Base-by-base conservation (phyloP, 257 asterid genomes). In the Lithospermum erythrorhizon region DNA sequence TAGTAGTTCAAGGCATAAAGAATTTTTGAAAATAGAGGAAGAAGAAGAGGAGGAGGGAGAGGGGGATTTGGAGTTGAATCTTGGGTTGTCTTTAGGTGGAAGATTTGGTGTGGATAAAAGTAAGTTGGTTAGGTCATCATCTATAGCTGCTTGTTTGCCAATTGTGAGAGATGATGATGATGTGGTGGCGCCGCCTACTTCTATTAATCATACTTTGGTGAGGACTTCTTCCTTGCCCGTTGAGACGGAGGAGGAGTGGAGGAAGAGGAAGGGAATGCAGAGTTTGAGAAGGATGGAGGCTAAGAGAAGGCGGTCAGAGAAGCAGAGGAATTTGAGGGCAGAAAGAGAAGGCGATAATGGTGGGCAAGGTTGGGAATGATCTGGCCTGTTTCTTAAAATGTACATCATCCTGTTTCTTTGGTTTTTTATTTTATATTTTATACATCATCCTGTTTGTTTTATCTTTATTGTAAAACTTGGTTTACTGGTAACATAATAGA, bases 211-310 rank as follows among this genome's bases (percentile, higher is more conserved):
- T 17, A 65, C 73, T 9, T 71, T 87, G 49, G 79, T 63, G 57
- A 81, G 98, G 68, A 82, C 94, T 0, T 78, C 96, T n/a, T 90
- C 98, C 4, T 79, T 90, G 70, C 96, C 98, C 3, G 94, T 72
- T 59, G 98, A 81, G 81, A 79, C 83, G 9, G 98, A 90, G 79
- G 94, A 90, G 65, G 96, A 83, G 72, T 87, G 94, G 95, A 82
- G 96, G 68, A 90, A 90, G 82, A 78, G 98, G 80, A 90, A 90
- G 66, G 94, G 86, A 72, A 62, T 82, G 76, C 98, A 90, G 80
- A 82, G 82, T 20, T 64, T 90, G 79, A 78, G 96, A 57, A 82
- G 98, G 75, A 76, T 87, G 95, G 95, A 82, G 79, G 98, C 98
- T 32, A 90, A 90, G 79, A 70, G 88, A 72, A 73, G 98, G 58